Base-by-base conservation (phyloP, 2,329 filamentous ascomycete species). In the Penicillium griseofulvum region DNA sequence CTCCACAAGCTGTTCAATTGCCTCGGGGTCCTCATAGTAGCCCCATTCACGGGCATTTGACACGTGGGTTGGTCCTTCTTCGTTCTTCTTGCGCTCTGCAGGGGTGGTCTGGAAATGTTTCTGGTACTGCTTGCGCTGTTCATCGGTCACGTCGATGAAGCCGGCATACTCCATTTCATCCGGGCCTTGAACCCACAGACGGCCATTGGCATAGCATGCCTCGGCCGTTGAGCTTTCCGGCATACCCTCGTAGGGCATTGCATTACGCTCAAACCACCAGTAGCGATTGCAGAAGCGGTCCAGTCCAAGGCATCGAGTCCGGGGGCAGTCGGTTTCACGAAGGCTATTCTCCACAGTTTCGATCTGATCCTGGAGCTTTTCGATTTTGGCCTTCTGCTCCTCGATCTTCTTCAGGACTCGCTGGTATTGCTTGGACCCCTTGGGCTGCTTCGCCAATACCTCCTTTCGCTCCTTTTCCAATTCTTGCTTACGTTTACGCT, bases 261-360 rank as follows among this genome's bases (percentile, higher is more conserved):
- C 94, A 68, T 97, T 99, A 59, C 93, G 88, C 75, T 99, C 94
- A 72, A 97, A 97, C 93, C 94, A 99, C 80, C 95, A 97, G 75
- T 97, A 99, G 51, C 93, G 86, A 74, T 99, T 97, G 86, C 93
- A 96, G 80, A 96, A 99, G 42, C 94, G 86, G 74, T 99, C 94
- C 71, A 94, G 93, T 57, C 94, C 94, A 26, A 99, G 81, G 17
- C 93, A 86, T 59, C 90, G 87, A 17, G 92, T 96, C 58, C 94
- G 87, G 34, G 92, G 90, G 66, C 93, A 96, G 73, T 97, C 90
- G 38, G 92, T 91, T 74, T 97, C 93, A 49, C 94, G 89, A 43
- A 99, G 81, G 70, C 97, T 92, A 66, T 95, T 92, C 65, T 97
- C 93, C 49, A 96, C 84, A 31, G 88, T 83, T 4, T 86, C 86